Evolutionary conservation across 345 rosid genomes (phyloP), one percentile per base, ranked within the genome.

Genomic region (Dimocarpus longan): DNA sequence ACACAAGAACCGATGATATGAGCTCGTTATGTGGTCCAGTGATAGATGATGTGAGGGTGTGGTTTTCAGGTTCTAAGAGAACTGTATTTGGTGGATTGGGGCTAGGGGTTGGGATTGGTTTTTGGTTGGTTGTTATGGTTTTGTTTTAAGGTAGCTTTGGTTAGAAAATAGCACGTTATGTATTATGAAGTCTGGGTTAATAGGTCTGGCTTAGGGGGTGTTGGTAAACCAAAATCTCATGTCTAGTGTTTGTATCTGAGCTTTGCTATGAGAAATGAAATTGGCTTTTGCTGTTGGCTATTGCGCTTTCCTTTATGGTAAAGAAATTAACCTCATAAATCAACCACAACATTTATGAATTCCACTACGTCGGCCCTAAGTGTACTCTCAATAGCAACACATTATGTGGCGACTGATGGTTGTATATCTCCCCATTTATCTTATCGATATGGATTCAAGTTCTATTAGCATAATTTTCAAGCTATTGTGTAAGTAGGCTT

Each of bases 11-110:
- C 0, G 98, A 96, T 71, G 99, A 94, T 81, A 90, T 91, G 99
- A 94, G 98, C 88, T 96, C 99, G 3, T 78, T 96, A 26, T 96
- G 99, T 13, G 99, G 99, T 69, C 99, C 99, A 3, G 99, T 96
- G 77, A 87, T 96, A 71, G 99, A 96, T n/a, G 92, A 94, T 64
- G 88, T 96, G 12, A 82, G 90, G 76, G 98, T 96, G 13, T 92
- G 97, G 98, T 89, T 85, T 79, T 88, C 97, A 0, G 85, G 84
- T 39, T 86, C 91, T 6, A 21, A 79, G 19, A 76, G 82, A 68
- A 71, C 40, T 69, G 87, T 71, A 46, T n/a, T 77, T n/a, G 81
- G 82, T 6, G 81, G 63, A 10, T 37, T 84, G 12, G 81, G 85
- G 21, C 50, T 70, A 9, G 78, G 77, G 13, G 56, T 88, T 6